Base-by-base conservation (phyloP, 495 filamentous ascomycete species). In the Thermothielavioides terrestris region DNA sequence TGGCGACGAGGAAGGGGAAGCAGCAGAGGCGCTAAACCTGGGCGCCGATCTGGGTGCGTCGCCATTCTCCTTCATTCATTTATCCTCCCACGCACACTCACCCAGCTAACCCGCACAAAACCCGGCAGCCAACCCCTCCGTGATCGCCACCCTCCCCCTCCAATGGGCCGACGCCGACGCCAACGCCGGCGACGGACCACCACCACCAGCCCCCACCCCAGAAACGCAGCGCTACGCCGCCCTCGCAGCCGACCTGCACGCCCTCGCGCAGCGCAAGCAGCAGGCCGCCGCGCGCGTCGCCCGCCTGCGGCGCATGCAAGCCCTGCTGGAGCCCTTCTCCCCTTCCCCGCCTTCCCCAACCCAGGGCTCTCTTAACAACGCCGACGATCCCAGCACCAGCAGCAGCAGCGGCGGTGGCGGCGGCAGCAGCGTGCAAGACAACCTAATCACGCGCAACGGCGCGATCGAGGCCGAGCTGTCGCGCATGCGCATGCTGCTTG, bases 361-460 rank as follows among this genome's bases (percentile, higher is more conserved):
- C n/a, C n/a, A n/a, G n/a, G n/a, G n/a, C n/a, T n/a, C n/a, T n/a
- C n/a, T n/a, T n/a, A n/a, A n/a, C n/a, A n/a, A n/a, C n/a, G n/a
- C n/a, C n/a, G n/a, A n/a, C n/a, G n/a, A n/a, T n/a, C n/a, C n/a
- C n/a, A n/a, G n/a, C n/a, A n/a, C n/a, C n/a, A n/a, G n/a, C n/a
- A 54, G 15, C 7, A 10, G 23, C 1, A 32, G 8, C n/a, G 42
- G 15, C n/a, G 26, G 14, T 12, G 21, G 28, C 4, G 49, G 21
- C 8, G 49, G 38, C 14, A 56, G 72, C 3, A 38, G 72, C 37
- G 77, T 94, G 21, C 88, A 94, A 58, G 81, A 82, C 20, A 94
- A 91, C 65, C 68, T 94, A 15, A 75, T 88, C 9, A 85, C 79
- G 12, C 77, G 78, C 36, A 82, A 88, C 63, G 84, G 83, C n/a